These are phyloP conservation scores for Exutisphaerella laricina DNA, from an alignment of 2,329 filamentous ascomycete genomes.

Conservation along the genomic window DNA sequence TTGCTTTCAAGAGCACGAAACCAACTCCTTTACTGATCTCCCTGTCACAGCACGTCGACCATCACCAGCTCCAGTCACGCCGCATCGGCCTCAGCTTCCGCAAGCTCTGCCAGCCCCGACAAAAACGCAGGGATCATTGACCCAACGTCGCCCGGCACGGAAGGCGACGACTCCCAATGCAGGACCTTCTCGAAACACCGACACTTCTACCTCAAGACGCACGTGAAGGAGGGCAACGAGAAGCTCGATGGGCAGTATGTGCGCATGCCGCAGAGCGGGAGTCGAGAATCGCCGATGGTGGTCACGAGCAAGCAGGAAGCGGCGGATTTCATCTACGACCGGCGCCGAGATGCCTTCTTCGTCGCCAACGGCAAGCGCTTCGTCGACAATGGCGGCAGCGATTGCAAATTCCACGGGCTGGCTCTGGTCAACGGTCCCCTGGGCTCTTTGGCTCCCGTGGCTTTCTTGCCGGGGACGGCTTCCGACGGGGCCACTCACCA, in stretches of 20 bases:
- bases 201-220: neutral
- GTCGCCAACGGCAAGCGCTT: neutral
- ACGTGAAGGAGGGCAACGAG: neutral
- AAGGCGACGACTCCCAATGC: neutral
- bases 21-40: neutral
- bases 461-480: neutral
- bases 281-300: neutral
- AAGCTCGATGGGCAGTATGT: neutral
- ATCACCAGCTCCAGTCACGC: neutral
- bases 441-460: no score
- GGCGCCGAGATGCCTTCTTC: neutral
- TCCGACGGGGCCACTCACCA: neutral
- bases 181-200: neutral
- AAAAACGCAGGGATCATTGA: neutral
- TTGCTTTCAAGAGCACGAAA: neutral
- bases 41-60: neutral
- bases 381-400: neutral
- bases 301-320: neutral
- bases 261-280: neutral
- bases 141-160: neutral
- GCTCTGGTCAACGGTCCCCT: neutral
- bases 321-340: neutral
- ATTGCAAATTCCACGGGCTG: neutral
- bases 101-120: neutral
- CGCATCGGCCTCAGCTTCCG: neutral